Base-by-base conservation (phyloP, 2,329 filamentous ascomycete species). In the Cladosporium sp. region DNA sequence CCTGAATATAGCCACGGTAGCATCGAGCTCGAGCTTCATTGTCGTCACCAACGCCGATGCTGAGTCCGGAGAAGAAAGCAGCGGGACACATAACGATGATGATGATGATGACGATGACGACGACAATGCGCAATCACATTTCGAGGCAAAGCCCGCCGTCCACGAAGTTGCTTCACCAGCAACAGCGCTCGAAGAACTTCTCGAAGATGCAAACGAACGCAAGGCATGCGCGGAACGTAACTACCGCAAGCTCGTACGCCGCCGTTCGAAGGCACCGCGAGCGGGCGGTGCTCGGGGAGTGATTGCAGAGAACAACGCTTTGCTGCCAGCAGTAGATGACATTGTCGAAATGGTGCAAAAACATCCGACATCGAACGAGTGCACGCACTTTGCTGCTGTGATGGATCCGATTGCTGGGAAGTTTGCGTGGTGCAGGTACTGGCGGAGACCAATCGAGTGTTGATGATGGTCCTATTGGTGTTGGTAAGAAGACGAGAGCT, bases 31-130 rank as follows among this genome's bases (percentile, higher is more conserved):
- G 1, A 77, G 80, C 1, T 88, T 89, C 71, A 81, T 88, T 44
- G 79, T 83, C 2, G 80, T 82, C 12, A 87, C 86, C 1, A 89
- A 89, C 71, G 84, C 86, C 72, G 85, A 88, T 66, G 71, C 14
- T 12, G 51, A 74, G 30, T 71, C 73, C 5, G n/a, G 5, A 10
- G 7, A 21, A 12, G 41, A 24, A 47, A 12, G n/a, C 41, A 10
- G 21, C 21, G 41, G 3, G 1, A 14, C 14, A 1, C 21, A 52
- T 34, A 28, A 54, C 26, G 10, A 15, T 10, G 28, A 2, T 11
- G 18, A n/a, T 24, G n/a, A 52, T 34, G 51, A 54, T 15, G 10
- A 15, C 3, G 28, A 2, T 11, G 18, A 21, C 21, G 59, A 73
- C 30, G 66, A 71, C 60, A 44, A 70, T 54, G 60, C 69, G 59